These are phyloP conservation scores for Nemania bipapillata DNA, from an alignment of 2,329 filamentous ascomycete species.

Conservation along the genomic window DNA sequence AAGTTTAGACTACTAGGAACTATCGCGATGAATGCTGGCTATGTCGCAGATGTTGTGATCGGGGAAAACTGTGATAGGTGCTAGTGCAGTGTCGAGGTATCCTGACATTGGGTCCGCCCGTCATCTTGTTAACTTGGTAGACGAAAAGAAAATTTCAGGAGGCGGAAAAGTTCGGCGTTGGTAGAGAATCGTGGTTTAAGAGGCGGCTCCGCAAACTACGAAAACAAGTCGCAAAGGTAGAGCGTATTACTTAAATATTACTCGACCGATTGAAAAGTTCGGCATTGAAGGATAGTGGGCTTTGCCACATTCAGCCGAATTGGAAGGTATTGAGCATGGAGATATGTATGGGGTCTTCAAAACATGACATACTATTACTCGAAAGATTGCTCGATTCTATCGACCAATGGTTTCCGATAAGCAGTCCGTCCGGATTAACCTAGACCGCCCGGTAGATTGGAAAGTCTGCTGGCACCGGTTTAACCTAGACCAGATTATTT, in stretches of 20 bases:
- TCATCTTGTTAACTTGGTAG: constrained; percentile 8
- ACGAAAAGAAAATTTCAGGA: constrained; percentile 13
- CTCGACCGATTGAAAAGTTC: constrained; percentile 28
- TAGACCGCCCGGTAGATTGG: constrained; percentile 8
- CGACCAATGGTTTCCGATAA: constrained; percentile 47
- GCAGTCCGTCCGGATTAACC: not conserved
- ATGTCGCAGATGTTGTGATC: too few relatives aligned
- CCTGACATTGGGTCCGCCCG: not conserved
- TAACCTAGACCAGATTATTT: not conserved
- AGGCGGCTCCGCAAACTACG: not conserved
- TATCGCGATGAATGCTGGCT: not conserved
- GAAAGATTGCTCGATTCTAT: constrained; percentile 47
- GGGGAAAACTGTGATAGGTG: too few relatives aligned
- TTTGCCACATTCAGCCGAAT: constrained; percentile 37
- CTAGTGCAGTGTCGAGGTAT: not conserved
- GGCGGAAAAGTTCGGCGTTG: not conserved
- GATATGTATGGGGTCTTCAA: not conserved
- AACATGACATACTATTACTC: constrained; percentile 37
- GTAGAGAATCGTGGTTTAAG: not conserved
- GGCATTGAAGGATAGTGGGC: not conserved
- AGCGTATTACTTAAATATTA: constrained; percentile 37
- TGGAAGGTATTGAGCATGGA: constrained; percentile 41
- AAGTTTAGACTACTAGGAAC: too few relatives aligned
- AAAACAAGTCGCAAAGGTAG: not conserved
- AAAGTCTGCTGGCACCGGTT: too few relatives aligned